phyloP scores from a whole-genome alignment of 2,329 filamentous ascomycete species.

The Rhexocercosporidium sp. region DNA sequence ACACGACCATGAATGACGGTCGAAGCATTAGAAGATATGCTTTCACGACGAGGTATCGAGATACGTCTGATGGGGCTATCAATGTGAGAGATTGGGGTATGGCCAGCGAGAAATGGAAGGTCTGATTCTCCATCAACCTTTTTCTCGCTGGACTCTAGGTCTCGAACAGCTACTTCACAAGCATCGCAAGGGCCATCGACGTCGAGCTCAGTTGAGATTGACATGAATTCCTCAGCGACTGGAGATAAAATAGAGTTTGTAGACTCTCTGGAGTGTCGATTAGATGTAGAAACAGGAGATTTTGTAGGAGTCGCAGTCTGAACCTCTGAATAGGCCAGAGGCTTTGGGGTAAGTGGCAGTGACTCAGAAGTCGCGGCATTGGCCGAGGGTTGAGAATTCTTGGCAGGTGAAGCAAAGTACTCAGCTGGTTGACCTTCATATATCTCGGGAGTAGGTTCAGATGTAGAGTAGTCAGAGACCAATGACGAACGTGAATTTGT shows the following conservation, averaged over 20 bases:
- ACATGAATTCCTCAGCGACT: slow-evolving; percentile 7
- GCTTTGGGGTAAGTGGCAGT: not conserved
- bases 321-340: not conserved
- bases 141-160: not conserved
- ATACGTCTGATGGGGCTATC: slow-evolving; percentile 15
- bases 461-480: slow-evolving; percentile 18
- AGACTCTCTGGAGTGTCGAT: not conserved
- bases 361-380: not conserved
- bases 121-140: slow-evolving; percentile 6
- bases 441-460: slow-evolving; percentile 29
- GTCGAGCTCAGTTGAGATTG: not conserved
- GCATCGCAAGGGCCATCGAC: slow-evolving; percentile 16
- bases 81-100: slow-evolving; percentile 15
- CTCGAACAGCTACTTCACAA: slow-evolving; percentile 14
- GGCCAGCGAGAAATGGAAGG: slow-evolving; percentile 17
- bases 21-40: slow-evolving; percentile 31
- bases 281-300: not conserved
- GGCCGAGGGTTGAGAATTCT: not conserved
- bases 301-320: not conserved
- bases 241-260: slow-evolving; percentile 8
- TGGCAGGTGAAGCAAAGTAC: slow-evolving; percentile 22
- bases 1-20: slow-evolving; percentile 26
- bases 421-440: slow-evolving; percentile 29
- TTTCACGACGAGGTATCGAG: slow-evolving; percentile 25
- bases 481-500: not conserved